phyloP scores from a whole-genome alignment of 1,284 basidiomycete genomes.

The Cronartium quercuum region DNA sequence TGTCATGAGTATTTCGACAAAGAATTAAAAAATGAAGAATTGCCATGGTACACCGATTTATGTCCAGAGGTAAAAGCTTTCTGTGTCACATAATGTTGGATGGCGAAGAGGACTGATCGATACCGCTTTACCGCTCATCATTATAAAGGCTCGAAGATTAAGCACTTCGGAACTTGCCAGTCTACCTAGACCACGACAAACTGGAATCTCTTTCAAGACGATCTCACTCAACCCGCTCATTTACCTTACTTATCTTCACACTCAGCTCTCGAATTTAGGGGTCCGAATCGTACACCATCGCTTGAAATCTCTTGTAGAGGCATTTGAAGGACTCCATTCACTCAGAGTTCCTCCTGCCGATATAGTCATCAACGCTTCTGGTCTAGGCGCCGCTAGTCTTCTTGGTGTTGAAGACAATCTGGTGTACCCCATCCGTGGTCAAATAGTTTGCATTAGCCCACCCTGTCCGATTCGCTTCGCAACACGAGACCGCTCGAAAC shows the following conservation, averaged over 20 bases:
- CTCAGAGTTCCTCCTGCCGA: not conserved
- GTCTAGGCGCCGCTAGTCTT: constrained; percentile 12
- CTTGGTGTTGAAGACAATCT: constrained; percentile 7
- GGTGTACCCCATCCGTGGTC: constrained; percentile 27
- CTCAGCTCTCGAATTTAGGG: not conserved
- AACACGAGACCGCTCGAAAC: not conserved
- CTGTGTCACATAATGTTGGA: not conserved
- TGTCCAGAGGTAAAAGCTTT: constrained; percentile 13
- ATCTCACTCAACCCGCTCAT: constrained; percentile 16
- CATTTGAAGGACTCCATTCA: not conserved
- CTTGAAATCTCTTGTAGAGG: constrained; percentile 12
- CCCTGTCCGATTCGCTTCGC: constrained; percentile 6
- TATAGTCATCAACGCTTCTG: constrained; percentile 30
- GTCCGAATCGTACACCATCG: constrained; percentile 26
- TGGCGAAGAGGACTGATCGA: not conserved
- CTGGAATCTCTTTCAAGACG: constrained; percentile 11
- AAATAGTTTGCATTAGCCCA: constrained; percentile 6
- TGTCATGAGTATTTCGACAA: constrained; percentile 14
- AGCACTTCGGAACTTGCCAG: constrained; percentile 1
- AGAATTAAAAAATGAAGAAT: constrained; percentile 1
- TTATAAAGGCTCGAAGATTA: constrained; percentile 1
- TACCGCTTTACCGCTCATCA: not conserved
- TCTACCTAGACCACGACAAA: constrained; percentile 1
- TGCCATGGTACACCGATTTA: constrained; percentile 22
- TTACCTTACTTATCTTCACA: constrained; percentile 10